Conservation (phyloP, 495 filamentous ascomycete genomes). For the Durotheca rogersii region DNA sequence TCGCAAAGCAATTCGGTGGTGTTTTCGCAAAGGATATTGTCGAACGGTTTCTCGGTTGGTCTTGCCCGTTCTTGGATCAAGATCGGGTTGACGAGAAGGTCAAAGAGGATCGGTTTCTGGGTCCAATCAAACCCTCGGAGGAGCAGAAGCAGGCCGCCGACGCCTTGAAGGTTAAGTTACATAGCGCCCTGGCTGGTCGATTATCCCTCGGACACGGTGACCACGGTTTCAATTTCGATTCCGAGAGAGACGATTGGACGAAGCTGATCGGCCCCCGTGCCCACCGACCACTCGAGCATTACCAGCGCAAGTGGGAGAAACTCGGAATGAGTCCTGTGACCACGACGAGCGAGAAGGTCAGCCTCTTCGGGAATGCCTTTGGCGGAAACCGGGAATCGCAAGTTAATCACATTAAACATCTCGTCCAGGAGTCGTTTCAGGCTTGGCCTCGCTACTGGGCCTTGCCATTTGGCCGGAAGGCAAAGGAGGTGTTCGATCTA, state of each 20-base stretch:
- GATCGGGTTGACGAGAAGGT: conserved; percentile 1
- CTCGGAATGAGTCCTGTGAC: background rate
- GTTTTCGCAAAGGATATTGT: conserved; percentile 20
- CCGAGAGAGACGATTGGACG: conserved; percentile 29
- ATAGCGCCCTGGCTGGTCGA: conserved; percentile 16
- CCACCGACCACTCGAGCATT: conserved; percentile 20
- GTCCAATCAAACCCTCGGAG: conserved; percentile 4
- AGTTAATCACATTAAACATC: conserved; percentile 39
- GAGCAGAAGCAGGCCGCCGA: conserved; percentile 8
- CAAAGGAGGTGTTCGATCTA: conserved; percentile 15
- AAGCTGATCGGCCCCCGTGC: conserved; percentile 17
- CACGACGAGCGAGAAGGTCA: conserved; percentile 7
- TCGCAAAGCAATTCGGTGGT: conserved; percentile 33
- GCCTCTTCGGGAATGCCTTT: conserved; percentile 40
- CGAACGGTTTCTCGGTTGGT: conserved; percentile 11
- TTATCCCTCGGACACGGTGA: conserved; percentile 2
- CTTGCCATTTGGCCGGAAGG: conserved; percentile 16
- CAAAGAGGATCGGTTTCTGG: conserved; percentile 1
- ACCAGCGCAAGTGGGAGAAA: conserved; percentile 25
- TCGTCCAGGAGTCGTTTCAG: conserved; percentile 33
- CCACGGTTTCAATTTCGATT: conserved; percentile 29
- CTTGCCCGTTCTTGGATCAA: conserved; percentile 17
- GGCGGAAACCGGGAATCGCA: conserved; percentile 38
- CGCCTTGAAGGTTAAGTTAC: conserved; percentile 12
- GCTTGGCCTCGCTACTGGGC: conserved; percentile 39